These are phyloP conservation scores for Perkinsus marinus DNA, from an alignment of 169 alveolate genomes.

Conservation along the genomic window DNA sequence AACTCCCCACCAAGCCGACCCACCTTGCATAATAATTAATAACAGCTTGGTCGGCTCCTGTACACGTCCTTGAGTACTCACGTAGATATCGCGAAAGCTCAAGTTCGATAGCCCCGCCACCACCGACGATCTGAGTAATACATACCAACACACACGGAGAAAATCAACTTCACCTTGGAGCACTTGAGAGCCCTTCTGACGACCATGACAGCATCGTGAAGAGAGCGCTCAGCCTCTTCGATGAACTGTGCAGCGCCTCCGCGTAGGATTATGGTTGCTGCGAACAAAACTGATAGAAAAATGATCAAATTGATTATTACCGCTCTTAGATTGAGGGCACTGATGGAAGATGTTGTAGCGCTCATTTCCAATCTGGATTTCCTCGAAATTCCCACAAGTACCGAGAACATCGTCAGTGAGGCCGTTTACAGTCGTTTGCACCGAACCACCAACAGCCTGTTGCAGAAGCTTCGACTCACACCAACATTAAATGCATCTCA, in stretches of 20 bases:
- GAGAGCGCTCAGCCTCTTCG: slow-evolving; percentile 92
- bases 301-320: neutral
- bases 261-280: slow-evolving; percentile 81
- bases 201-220: slow-evolving; percentile 90
- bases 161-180: slow-evolving; percentile 30
- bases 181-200: slow-evolving; percentile 83
- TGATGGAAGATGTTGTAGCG: slow-evolving; percentile 85
- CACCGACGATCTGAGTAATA: slow-evolving; percentile 65
- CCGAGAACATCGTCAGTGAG: slow-evolving; percentile 68
- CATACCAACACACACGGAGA: neutral
- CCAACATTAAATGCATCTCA: no score
- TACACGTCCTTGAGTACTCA: slow-evolving; percentile 55
- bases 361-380: slow-evolving; percentile 89
- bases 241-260: slow-evolving; percentile 97
- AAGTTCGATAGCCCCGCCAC: slow-evolving; percentile 95
- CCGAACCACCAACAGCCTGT: slow-evolving; percentile 90
- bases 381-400: slow-evolving; percentile 90
- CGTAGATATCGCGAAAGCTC: slow-evolving; percentile 61
- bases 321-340: slow-evolving; percentile 46
- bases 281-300: no score
- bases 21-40: slow-evolving; percentile 69
- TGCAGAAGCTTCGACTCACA: no score
- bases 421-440: slow-evolving; percentile 85
- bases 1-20: neutral
- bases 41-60: slow-evolving; percentile 82